Evolutionary conservation across 139 green algal genomes (phyloP).

Genomic region (Microglena sp.): DNA sequence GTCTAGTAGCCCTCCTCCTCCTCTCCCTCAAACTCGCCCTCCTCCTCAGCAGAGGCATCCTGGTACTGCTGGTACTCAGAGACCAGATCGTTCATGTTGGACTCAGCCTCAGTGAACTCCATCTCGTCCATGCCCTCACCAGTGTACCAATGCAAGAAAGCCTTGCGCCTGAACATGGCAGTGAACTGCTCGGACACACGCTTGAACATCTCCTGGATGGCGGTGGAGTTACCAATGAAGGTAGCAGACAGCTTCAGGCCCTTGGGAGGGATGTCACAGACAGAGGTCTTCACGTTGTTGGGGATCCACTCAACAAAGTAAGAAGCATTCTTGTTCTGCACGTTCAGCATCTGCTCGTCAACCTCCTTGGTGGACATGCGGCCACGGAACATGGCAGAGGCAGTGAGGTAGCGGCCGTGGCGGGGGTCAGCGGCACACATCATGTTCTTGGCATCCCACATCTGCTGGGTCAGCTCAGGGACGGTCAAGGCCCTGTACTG

Average conservation of each 20-base stretch:
- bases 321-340: constrained; percentile 93
- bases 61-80: constrained; percentile 99
- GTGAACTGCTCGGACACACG: constrained; percentile 91
- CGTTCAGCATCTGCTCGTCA: constrained; percentile 95
- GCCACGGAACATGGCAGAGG: constrained; percentile 76
- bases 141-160: constrained; percentile 96
- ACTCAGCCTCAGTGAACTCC: constrained; percentile 93
- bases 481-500: constrained; percentile 87
- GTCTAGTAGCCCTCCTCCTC: constrained; percentile 10
- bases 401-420: constrained; percentile 91
- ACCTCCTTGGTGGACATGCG: constrained; percentile 85
- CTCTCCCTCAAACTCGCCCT: constrained; percentile 52
- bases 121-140: constrained; percentile 98
- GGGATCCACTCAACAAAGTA: constrained; percentile 99
- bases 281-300: constrained; percentile 95
- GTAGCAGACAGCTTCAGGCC: constrained; percentile 92
- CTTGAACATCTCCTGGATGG: constrained; percentile 92
- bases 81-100: constrained; percentile 81
- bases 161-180: constrained; percentile 95
- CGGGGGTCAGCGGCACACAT: constrained; percentile 93
- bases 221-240: constrained; percentile 94
- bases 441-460: constrained; percentile 99
- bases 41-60: constrained; percentile 88
- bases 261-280: constrained; percentile 94
- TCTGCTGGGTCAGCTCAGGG: constrained; percentile 89